Evolutionary conservation across 257 asterid species (phyloP).

Genomic region (Plantago elongata): DNA sequence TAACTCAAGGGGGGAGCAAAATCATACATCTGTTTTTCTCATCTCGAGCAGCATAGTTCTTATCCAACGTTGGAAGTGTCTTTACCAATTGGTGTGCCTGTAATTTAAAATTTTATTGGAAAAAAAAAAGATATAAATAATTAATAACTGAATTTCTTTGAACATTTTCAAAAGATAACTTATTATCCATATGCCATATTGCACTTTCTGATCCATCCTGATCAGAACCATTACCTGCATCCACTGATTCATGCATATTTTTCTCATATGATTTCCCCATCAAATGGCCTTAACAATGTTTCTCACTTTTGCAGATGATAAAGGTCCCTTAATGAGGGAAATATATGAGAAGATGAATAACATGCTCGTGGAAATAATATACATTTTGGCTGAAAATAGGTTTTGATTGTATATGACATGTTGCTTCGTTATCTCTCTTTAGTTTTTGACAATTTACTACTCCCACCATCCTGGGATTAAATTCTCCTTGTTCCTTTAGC

Average conservation of each 20-base stretch:
- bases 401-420: too few species aligned
- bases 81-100: constrained; percentile 66
- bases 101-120: constrained; percentile 23
- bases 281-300: too few species aligned
- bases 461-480: too few species aligned
- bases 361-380: too few species aligned
- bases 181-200: too few species aligned
- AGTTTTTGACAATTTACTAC: too few species aligned
- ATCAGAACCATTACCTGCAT: not conserved
- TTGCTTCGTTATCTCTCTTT: too few species aligned
- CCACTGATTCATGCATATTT: not conserved
- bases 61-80: constrained; percentile 66
- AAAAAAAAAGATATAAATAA: not conserved
- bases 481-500: too few species aligned
- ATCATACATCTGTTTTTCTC: constrained; percentile 69
- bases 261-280: not conserved
- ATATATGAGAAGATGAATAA: too few species aligned
- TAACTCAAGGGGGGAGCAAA: constrained; percentile 12
- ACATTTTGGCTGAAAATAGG: too few species aligned
- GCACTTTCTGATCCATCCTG: not conserved
- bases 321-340: too few species aligned
- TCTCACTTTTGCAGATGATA: too few species aligned
- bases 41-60: constrained; percentile 74
- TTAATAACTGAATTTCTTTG: not conserved
- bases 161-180: not conserved